Percentiles rank a stretch among this genome's conserved stretches.
These are phyloP conservation scores for Thamnidium elegans DNA, from an alignment of 192 early-diverging fungal species.

Conservation along the genomic window DNA sequence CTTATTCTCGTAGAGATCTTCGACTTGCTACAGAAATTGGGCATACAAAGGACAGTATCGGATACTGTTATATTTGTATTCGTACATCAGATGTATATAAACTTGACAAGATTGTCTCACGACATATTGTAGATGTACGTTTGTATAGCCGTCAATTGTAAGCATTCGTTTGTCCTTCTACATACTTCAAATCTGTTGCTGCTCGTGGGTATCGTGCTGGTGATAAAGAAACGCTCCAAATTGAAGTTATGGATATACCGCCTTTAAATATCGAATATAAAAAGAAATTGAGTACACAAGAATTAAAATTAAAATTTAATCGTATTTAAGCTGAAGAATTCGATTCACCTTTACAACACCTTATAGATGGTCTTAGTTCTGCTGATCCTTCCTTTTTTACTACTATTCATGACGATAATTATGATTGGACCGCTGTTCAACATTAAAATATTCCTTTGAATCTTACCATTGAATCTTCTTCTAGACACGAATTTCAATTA, in stretches of 20 bases:
- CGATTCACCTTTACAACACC: slow-evolving; percentile 20
- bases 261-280: slow-evolving; percentile 40
- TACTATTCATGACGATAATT: slow-evolving; percentile 4
- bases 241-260: slow-evolving; percentile 39
- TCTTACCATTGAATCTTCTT: slow-evolving; percentile 26
- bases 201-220: slow-evolving; percentile 27
- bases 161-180: slow-evolving; percentile 39
- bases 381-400: slow-evolving; percentile 17
- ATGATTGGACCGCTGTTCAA: slow-evolving; percentile 38
- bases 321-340: slow-evolving; percentile 30
- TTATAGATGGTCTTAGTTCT: background rate
- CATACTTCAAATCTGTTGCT: slow-evolving; percentile 22
- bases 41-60: slow-evolving; percentile 26
- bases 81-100: slow-evolving; percentile 37
- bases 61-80: slow-evolving; percentile 33
- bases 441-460: slow-evolving; percentile 27
- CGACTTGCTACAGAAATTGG: slow-evolving; percentile 34
- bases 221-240: slow-evolving; percentile 26
- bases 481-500: slow-evolving; percentile 23
- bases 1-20: slow-evolving; percentile 27
- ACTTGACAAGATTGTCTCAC: slow-evolving; percentile 29
- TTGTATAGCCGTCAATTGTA: slow-evolving; percentile 32
- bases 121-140: slow-evolving; percentile 36
- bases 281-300: slow-evolving; percentile 3
- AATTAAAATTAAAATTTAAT: slow-evolving; percentile 24